Percentiles rank a stretch among this genome's conserved stretches.
Conservation (phyloP, 225 moss, liverwort and hornwort species). For the Pseudisothecium myosuroides region DNA sequence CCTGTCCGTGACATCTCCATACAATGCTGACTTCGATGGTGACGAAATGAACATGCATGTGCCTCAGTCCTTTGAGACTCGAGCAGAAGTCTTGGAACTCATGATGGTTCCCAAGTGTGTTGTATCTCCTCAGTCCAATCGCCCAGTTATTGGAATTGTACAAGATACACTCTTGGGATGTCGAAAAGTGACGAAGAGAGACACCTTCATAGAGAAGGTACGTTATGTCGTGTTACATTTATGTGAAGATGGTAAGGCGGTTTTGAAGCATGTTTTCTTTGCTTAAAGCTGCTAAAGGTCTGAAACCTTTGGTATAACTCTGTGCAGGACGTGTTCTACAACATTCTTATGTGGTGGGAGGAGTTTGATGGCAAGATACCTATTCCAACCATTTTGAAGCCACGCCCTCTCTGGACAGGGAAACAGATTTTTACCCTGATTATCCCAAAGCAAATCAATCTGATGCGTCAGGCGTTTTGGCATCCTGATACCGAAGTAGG, state of each 20-base stretch:
- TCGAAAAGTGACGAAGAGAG: conserved; percentile 94
- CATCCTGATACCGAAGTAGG: conserved; percentile 86
- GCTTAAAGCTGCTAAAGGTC: not conserved
- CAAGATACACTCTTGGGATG: conserved; percentile 98
- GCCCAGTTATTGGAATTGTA: conserved; percentile 97
- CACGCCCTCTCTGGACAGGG: conserved; percentile 94
- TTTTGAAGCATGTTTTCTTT: not conserved
- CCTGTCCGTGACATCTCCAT: conserved; percentile 93
- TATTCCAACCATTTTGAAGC: conserved; percentile 93
- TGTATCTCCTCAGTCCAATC: conserved; percentile 93
- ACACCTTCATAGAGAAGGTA: conserved; percentile 98
- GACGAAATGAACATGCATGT: conserved; percentile 99
- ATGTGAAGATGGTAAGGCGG: not conserved
- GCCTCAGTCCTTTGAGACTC: conserved; percentile 97
- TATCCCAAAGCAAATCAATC: conserved; percentile 97
- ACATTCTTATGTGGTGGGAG: conserved; percentile 99
- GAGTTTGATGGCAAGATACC: conserved; percentile 99
- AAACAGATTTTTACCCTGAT: conserved; percentile 93
- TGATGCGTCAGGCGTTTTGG: conserved; percentile 91
- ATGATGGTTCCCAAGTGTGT: conserved; percentile 99
- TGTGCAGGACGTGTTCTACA: conserved; percentile 91
- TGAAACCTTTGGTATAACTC: not conserved
- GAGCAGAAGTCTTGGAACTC: conserved; percentile 96
- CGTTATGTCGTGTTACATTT: not conserved
- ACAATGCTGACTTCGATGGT: conserved; percentile 99